Evolutionary conservation across 768 basidiomycete species (phyloP).

Genomic region (Leccinum aurantiacum): DNA sequence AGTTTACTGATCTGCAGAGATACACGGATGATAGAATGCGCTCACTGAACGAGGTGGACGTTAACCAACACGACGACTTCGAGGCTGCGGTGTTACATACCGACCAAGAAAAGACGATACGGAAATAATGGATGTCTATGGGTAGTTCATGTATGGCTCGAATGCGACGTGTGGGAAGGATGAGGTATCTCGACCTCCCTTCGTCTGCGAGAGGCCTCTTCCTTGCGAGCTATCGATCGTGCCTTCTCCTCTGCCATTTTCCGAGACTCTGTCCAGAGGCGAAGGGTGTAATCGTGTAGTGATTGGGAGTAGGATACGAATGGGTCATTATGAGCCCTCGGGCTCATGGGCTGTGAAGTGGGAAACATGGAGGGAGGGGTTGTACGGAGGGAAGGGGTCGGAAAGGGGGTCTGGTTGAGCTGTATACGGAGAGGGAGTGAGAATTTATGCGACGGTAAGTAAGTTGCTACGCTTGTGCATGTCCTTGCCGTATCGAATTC

Average conservation of each 20-base stretch:
- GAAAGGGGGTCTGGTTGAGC: constrained; percentile 11
- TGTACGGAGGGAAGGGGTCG: constrained; percentile 14
- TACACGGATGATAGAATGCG: constrained; percentile 14
- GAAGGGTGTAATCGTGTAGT: constrained; percentile 66
- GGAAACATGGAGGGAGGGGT: constrained; percentile 16
- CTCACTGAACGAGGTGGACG: constrained; percentile 14
- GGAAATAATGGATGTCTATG: constrained; percentile 4
- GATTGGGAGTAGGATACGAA: constrained; percentile 60
- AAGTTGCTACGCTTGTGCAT: constrained; percentile 7
- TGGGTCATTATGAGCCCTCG: constrained; percentile 29
- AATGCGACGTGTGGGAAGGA: constrained; percentile 6
- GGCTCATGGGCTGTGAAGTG: constrained; percentile 4
- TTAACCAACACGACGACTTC: constrained; percentile 13
- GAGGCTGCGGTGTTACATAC: constrained; percentile 14
- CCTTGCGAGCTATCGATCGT: constrained; percentile 30
- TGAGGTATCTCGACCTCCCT: constrained; percentile 18
- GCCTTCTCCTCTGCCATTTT: constrained; percentile 54
- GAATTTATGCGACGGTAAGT: constrained; percentile 28
- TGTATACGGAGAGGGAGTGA: constrained; percentile 5
- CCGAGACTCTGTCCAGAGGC: constrained; percentile 66
- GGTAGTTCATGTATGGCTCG: constrained; percentile 17
- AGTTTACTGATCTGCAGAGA: constrained; percentile 13
- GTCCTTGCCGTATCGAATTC: constrained; percentile 7
- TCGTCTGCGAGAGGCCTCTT: constrained; percentile 28
- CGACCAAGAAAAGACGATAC: constrained; percentile 8